phyloP scores from a whole-genome alignment of 2,329 filamentous ascomycete species.

The Cladosporium sphaerospermum region DNA sequence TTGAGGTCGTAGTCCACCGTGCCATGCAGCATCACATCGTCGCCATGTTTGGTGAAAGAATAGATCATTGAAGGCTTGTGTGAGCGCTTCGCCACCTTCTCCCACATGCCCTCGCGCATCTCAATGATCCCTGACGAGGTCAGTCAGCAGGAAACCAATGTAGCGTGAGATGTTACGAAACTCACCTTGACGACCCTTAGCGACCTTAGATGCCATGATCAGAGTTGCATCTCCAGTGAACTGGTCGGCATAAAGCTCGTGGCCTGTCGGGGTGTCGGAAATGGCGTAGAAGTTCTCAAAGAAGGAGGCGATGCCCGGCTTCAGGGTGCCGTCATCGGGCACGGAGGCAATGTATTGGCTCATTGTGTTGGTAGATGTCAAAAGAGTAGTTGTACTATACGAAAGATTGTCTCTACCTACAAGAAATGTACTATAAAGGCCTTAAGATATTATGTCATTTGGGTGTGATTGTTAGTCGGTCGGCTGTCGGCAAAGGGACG shows the following conservation, averaged over 20 bases:
- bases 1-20: conserved; percentile 49
- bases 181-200: conserved; percentile 40
- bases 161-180: neutral
- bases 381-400: no score
- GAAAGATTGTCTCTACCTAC: no score
- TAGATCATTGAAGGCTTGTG: conserved; percentile 46
- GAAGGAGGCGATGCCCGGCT: conserved; percentile 37
- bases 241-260: conserved; percentile 43
- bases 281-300: conserved; percentile 43
- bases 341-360: conserved; percentile 27
- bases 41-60: conserved; percentile 40
- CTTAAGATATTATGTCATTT: no score
- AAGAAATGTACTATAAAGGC: no score
- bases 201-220: conserved; percentile 47
- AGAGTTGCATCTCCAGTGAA: conserved; percentile 46
- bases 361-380: conserved; percentile 16
- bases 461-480: no score
- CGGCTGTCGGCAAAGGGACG: no score
- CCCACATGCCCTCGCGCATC: conserved; percentile 49
- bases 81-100: conserved; percentile 41
- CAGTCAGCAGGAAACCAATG: neutral
- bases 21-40: conserved; percentile 51
- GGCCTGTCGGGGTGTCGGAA: conserved; percentile 43
- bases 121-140: conserved; percentile 41
- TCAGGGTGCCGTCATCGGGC: conserved; percentile 27